Evolutionary conservation across 345 rosid genomes (phyloP).

Genomic region (Aquilaria yunnanensis): DNA sequence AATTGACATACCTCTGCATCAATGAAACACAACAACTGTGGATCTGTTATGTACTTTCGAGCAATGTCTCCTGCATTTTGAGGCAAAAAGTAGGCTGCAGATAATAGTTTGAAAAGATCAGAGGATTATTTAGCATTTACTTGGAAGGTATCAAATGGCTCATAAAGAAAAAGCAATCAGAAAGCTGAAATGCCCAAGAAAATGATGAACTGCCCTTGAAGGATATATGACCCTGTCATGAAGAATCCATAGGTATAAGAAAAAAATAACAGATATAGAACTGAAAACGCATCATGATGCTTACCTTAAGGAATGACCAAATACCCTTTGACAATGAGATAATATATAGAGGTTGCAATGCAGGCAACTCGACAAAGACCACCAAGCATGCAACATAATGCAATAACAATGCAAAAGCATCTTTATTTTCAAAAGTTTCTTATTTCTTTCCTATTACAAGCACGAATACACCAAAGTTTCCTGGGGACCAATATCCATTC

Average conservation of each 20-base stretch:
- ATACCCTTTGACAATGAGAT: no score
- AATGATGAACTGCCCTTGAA: neutral
- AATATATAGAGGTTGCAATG: no score
- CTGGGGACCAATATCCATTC: no score
- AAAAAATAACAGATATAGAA: neutral
- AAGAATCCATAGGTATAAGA: neutral
- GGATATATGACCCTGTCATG: neutral
- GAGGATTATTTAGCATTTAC: neutral
- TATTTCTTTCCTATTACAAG: no score
- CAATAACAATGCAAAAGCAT: no score
- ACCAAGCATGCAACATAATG: no score
- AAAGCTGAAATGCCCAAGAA: neutral
- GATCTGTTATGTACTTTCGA: slow-evolving; percentile 84
- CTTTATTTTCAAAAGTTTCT: no score
- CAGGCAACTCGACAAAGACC: no score
- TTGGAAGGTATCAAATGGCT: neutral
- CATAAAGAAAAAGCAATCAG: slow-evolving; percentile 2
- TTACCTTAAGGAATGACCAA: no score
- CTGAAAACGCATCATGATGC: no score
- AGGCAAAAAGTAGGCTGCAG: slow-evolving; percentile 79
- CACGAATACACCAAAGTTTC: no score
- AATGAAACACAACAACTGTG: slow-evolving; percentile 71
- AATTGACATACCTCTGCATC: slow-evolving; percentile 75
- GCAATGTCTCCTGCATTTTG: slow-evolving; percentile 94
- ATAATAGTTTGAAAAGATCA: slow-evolving; percentile 5